A percentile compares a stretch with the other conserved stretches of the same genome.
phyloP scores from a whole-genome alignment of 768 basidiomycete species.

The Suillus cothurnatus region DNA sequence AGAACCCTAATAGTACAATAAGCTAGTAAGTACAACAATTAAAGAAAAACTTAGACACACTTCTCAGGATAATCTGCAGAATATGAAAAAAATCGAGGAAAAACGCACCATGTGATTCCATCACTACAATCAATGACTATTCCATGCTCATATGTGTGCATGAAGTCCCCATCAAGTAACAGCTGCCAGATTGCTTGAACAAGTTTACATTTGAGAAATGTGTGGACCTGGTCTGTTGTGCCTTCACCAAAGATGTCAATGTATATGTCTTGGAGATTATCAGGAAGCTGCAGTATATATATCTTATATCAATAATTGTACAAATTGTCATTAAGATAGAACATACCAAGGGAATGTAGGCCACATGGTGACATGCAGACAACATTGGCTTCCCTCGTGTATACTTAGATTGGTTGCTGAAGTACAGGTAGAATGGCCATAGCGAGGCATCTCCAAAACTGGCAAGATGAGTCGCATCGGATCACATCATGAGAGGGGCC shows the following conservation, averaged over 20 bases:
- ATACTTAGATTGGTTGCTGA: conserved; percentile 20
- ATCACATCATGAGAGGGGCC: conserved; percentile 24
- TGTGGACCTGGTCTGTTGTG: conserved; percentile 1
- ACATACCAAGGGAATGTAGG: conserved; percentile 11
- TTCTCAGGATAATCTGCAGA: conserved; percentile 28
- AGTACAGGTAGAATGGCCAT: conserved; percentile 21
- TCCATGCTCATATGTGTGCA: conserved; percentile 24
- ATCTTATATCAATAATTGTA: neutral
- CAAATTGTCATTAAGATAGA: too few relatives aligned
- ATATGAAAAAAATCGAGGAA: conserved; percentile 25
- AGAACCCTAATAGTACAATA: too few relatives aligned
- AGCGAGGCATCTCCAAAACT: conserved; percentile 17
- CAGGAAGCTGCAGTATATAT: neutral
- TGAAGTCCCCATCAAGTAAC: conserved; percentile 24
- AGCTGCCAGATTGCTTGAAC: conserved; percentile 22
- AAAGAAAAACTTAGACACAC: too few relatives aligned
- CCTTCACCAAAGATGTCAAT: neutral
- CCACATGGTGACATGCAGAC: conserved; percentile 15
- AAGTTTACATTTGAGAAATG: conserved; percentile 19
- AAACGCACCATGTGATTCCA: conserved; percentile 17
- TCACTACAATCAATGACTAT: conserved; percentile 21
- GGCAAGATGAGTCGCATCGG: conserved; percentile 26
- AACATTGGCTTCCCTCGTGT: conserved; percentile 12
- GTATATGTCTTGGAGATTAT: too few relatives aligned
- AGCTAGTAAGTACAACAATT: too few relatives aligned